A percentile compares a stretch with the other conserved stretches of the same genome.
phyloP scores from a whole-genome alignment of 1,139 yeast genomes.

The Lodderomyces theae region DNA sequence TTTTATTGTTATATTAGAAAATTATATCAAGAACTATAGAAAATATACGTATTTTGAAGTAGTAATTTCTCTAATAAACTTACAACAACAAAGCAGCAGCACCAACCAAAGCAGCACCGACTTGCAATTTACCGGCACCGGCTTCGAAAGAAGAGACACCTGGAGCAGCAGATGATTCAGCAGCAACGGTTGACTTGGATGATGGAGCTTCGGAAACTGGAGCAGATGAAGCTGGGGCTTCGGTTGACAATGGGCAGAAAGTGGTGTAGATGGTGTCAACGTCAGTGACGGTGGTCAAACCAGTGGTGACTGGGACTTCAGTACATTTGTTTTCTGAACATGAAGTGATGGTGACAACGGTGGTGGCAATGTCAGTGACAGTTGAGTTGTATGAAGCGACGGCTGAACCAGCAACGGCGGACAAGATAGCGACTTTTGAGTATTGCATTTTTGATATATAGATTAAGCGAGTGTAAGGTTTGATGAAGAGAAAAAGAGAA shows the following conservation, averaged over 20 bases:
- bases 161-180: conserved; percentile 22
- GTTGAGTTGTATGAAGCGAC: conserved; percentile 22
- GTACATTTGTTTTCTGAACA: conserved; percentile 39
- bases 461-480: conserved; percentile 25
- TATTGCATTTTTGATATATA: conserved; percentile 14
- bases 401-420: conserved; percentile 22
- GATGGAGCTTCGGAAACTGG: conserved; percentile 21
- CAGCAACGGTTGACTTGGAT: conserved; percentile 35
- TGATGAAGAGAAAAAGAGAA: conserved; percentile 8
- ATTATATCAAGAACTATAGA: conserved; percentile 1
- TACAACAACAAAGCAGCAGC: conserved; percentile 47
- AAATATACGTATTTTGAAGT: neutral
- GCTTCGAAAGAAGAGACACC: conserved; percentile 19
- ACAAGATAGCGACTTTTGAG: conserved; percentile 23
- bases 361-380: conserved; percentile 35
- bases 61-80: conserved; percentile 16
- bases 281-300: conserved; percentile 43
- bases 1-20: neutral
- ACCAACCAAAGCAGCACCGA: conserved; percentile 51
- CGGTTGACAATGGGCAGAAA: conserved; percentile 43
- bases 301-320: conserved; percentile 34
- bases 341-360: conserved; percentile 49
- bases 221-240: conserved; percentile 16
- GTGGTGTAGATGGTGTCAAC: conserved; percentile 47
- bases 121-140: conserved; percentile 41